These are phyloP conservation scores for Gardenia jasminoides DNA, from an alignment of 257 asterid species.

Conservation along the genomic window DNA sequence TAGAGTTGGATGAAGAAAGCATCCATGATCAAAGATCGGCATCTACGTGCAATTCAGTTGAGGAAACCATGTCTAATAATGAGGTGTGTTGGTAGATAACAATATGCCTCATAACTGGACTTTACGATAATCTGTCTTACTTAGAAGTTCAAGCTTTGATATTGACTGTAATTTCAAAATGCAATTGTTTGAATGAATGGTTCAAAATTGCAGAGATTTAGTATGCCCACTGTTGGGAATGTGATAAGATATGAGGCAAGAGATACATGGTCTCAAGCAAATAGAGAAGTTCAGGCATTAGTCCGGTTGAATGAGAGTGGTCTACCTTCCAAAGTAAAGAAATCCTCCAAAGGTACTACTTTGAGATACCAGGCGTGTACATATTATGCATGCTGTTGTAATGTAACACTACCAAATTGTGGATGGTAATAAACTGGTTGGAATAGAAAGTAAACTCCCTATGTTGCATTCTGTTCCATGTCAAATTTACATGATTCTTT, in stretches of 20 bases:
- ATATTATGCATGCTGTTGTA: background rate
- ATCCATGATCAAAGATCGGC: constrained; percentile 26
- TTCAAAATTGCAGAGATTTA: constrained; percentile 42
- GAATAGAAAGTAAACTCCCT: background rate
- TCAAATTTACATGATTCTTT: background rate
- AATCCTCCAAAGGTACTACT: constrained; percentile 47
- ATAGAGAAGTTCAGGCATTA: constrained; percentile 52
- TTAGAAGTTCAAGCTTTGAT: background rate
- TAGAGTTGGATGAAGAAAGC: constrained; percentile 30
- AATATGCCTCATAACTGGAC: background rate
- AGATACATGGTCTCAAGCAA: constrained; percentile 49
- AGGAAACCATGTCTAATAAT: constrained; percentile 50
- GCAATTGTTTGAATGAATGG: constrained; percentile 6
- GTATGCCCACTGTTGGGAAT: constrained; percentile 23
- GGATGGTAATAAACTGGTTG: background rate
- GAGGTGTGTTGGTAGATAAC: constrained; percentile 43
- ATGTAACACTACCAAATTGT: background rate
- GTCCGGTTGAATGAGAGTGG: constrained; percentile 40
- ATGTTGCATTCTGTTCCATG: background rate
- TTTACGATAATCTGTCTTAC: background rate
- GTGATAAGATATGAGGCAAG: constrained; percentile 29
- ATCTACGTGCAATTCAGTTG: constrained; percentile 40
- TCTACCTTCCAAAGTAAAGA: constrained; percentile 38
- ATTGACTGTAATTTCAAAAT: background rate
- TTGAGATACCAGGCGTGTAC: background rate